These are phyloP conservation scores for Botrytis squamosa DNA, from an alignment of 2,329 filamentous ascomycete genomes.

Conservation along the genomic window DNA sequence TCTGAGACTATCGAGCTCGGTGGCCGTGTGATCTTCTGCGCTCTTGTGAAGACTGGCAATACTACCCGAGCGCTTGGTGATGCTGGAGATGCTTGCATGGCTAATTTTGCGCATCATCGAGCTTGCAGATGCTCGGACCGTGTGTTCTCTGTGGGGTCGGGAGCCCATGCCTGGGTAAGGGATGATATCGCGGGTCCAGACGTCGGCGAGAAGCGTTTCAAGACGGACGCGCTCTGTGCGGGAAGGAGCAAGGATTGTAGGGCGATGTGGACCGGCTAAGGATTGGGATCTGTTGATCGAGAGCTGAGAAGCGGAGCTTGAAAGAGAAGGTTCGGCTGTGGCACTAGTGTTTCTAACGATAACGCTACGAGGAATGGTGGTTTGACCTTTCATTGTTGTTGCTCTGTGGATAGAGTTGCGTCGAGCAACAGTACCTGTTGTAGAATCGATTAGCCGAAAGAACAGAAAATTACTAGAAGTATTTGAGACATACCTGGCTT, in stretches of 20 bases:
- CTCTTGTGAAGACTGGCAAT: slow-evolving; percentile 35
- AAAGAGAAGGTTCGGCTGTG: slow-evolving; percentile 50
- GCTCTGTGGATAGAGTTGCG: slow-evolving; percentile 77
- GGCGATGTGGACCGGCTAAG: slow-evolving; percentile 64
- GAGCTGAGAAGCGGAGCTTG: slow-evolving; percentile 42
- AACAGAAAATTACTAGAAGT: neutral
- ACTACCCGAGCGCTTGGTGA: slow-evolving; percentile 61
- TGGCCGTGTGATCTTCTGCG: slow-evolving; percentile 29
- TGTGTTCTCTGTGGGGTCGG: slow-evolving; percentile 64
- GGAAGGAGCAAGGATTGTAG: slow-evolving; percentile 71
- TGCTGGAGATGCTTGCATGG: slow-evolving; percentile 68
- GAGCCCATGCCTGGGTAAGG: slow-evolving; percentile 79
- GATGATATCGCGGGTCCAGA: slow-evolving; percentile 79
- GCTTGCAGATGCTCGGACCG: slow-evolving; percentile 76
- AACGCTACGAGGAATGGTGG: slow-evolving; percentile 68
- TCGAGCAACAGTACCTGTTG: slow-evolving; percentile 58
- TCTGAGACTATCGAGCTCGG: slow-evolving; percentile 26
- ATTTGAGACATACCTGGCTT: slow-evolving; percentile 55
- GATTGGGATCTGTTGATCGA: slow-evolving; percentile 77
- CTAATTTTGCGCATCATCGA: slow-evolving; percentile 87
- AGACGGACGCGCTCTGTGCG: slow-evolving; percentile 74
- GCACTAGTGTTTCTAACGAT: slow-evolving; percentile 83
- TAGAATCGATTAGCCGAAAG: neutral
- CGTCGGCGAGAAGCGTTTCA: slow-evolving; percentile 70
- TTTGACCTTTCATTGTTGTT: slow-evolving; percentile 65